Conservation (phyloP, 2,329 filamentous ascomycete species). For the Zasmidium citrigriseum region DNA sequence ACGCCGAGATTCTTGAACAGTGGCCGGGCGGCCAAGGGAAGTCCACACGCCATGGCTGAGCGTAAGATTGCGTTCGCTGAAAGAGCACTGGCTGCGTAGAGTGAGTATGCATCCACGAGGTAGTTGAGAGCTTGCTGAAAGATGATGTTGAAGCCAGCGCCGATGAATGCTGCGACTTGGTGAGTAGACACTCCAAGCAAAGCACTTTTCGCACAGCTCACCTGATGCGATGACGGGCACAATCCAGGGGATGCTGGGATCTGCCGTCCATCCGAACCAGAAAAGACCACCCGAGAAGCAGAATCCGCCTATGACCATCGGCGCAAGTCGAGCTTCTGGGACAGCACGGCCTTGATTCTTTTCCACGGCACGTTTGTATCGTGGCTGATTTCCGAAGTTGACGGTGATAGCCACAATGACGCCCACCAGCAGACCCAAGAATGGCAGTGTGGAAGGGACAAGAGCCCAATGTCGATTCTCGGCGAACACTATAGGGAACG, state of each 20-base stretch:
- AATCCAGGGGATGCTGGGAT: constrained; percentile 41
- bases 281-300: constrained; percentile 46
- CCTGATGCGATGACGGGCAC: constrained; percentile 35
- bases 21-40: constrained; percentile 35
- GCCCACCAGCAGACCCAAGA: constrained; percentile 49
- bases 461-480: constrained; percentile 43
- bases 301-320: constrained; percentile 46
- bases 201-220: neutral
- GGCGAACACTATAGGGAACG: constrained; percentile 49
- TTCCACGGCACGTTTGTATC: constrained; percentile 39
- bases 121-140: constrained; percentile 51
- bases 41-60: constrained; percentile 42
- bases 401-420: constrained; percentile 40
- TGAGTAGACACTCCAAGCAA: neutral
- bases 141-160: constrained; percentile 46
- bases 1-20: constrained; percentile 44
- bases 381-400: constrained; percentile 50
- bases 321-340: constrained; percentile 39
- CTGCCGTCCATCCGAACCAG: constrained; percentile 48
- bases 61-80: constrained; percentile 52
- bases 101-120: constrained; percentile 35
- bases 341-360: constrained; percentile 34
- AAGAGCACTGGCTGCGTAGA: constrained; percentile 49
- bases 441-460: constrained; percentile 46
- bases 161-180: constrained; percentile 38